phyloP scores from a whole-genome alignment of 78 protist species.

The Chrysochromulina parva region DNA sequence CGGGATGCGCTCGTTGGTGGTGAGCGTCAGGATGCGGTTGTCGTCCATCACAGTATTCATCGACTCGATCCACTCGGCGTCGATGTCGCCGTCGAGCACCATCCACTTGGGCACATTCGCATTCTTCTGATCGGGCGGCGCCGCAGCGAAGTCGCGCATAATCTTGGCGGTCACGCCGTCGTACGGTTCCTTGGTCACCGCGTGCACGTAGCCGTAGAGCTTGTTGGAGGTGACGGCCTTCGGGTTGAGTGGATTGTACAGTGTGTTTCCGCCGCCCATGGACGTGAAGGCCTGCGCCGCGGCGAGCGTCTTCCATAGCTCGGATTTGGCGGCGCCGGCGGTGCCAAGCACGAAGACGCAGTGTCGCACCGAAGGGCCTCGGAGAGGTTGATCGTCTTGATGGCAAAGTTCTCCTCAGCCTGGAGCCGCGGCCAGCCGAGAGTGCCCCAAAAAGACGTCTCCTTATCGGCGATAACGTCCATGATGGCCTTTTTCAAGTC shows the following conservation, averaged over 20 bases:
- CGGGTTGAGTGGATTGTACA: too few relatives aligned
- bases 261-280: slow-evolving; percentile 28
- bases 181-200: slow-evolving; percentile 74
- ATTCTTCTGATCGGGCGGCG: too few relatives aligned
- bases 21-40: too few relatives aligned
- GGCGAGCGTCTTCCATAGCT: slow-evolving; percentile 54
- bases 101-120: too few relatives aligned
- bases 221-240: too few relatives aligned
- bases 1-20: too few relatives aligned
- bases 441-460: too few relatives aligned
- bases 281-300: slow-evolving; percentile 42
- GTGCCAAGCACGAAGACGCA: slow-evolving; percentile 81
- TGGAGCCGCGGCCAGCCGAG: slow-evolving; percentile 48
- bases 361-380: slow-evolving; percentile 62
- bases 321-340: slow-evolving; percentile 72
- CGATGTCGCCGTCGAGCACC: too few relatives aligned
- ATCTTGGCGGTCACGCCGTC: slow-evolving; percentile 81
- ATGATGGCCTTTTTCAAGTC: background rate
- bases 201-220: slow-evolving; percentile 75
- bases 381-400: slow-evolving; percentile 58
- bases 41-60: too few relatives aligned
- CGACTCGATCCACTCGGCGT: too few relatives aligned
- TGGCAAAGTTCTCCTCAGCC: slow-evolving; percentile 58
- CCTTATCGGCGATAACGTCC: background rate
- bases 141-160: too few relatives aligned